Base-by-base conservation (phyloP, 345 rosid species). In the Adansonia digitata region DNA sequence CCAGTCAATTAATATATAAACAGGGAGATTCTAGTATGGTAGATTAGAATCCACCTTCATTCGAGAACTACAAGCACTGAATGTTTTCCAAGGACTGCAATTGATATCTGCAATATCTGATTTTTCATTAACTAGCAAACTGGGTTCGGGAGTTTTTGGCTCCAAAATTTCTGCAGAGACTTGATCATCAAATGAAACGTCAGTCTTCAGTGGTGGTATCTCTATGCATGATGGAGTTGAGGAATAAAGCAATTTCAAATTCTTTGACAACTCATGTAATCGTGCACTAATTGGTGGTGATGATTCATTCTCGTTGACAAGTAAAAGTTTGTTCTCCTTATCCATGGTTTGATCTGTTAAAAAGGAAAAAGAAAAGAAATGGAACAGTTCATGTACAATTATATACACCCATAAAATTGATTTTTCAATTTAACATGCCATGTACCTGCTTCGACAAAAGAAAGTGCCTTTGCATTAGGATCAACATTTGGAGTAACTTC, bases 231-330 rank as follows among this genome's bases (percentile, higher is more conserved):
- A n/a, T 45, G 87, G 79, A 34, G 83, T 77, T 52, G 86, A 80
- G 43, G 84, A 79, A 69, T 71, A 80, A 22, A 93, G 71, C 2
- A 74, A 76, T 79, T 88, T 91, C 86, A 91, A 48, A 69, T 60
- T 85, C 66, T 84, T 90, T 5, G 91, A 84, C 71, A 91, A 29
- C 68, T 88, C 89, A 43, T 79, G 86, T 65, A 93, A 77, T 46
- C 81, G 82, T 46, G 80, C 56, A 77, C 88, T 86, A 22, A 91
- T 75, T 1, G 88, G 91, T 29, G 94, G 94, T 37, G 93, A 88
- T 37, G 93, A 88, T 62, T 52, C 62, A 74, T 59, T 78, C 73
- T 71, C 74, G 31, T 85, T 76, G 67, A 75, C 73, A 20, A 82
- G 51, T 31, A 55, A 34, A 66, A 24, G 31, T 8, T 68, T 78